phyloP scores from a whole-genome alignment of 192 early-diverging fungal species.

The Glomus cerebriforme region DNA sequence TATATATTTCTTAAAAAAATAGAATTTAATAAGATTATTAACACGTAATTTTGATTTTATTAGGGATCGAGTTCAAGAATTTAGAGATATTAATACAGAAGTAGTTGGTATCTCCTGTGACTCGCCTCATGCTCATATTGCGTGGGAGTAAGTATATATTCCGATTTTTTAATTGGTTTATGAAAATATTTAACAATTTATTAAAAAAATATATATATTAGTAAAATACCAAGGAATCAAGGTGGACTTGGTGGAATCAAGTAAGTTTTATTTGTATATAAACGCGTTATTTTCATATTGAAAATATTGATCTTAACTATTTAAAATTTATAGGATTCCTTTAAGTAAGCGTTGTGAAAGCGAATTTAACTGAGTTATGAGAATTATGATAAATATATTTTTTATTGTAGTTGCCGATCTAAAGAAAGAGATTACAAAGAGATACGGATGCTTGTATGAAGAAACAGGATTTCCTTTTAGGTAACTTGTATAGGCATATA shows the following conservation, averaged over 20 bases:
- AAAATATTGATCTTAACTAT: neutral
- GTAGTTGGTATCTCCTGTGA: conserved; percentile 68
- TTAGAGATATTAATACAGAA: conserved; percentile 70
- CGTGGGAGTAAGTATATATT: conserved; percentile 55
- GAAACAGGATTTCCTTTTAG: conserved; percentile 70
- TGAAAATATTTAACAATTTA: neutral
- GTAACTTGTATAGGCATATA: neutral
- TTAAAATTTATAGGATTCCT: conserved; percentile 19
- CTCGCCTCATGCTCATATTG: conserved; percentile 72
- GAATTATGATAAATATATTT: neutral
- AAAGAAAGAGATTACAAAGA: conserved; percentile 76
- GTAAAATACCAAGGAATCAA: conserved; percentile 71
- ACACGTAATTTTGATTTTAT: neutral
- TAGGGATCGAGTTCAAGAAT: conserved; percentile 77
- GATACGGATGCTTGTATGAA: conserved; percentile 81
- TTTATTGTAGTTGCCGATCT: conserved; percentile 20
- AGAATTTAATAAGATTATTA: neutral
- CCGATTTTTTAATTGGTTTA: neutral
- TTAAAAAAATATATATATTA: conserved; percentile 18
- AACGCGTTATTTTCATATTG: neutral
- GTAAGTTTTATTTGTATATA: conserved; percentile 34
- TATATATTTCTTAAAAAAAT: neutral
- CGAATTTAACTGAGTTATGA: neutral
- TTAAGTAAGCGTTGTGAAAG: conserved; percentile 6
- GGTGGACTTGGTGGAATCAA: conserved; percentile 83